A percentile compares a stretch with the other conserved stretches of the same genome.
Conservation (phyloP, 140 eudicot genomes). For the Anethum foeniculum region DNA sequence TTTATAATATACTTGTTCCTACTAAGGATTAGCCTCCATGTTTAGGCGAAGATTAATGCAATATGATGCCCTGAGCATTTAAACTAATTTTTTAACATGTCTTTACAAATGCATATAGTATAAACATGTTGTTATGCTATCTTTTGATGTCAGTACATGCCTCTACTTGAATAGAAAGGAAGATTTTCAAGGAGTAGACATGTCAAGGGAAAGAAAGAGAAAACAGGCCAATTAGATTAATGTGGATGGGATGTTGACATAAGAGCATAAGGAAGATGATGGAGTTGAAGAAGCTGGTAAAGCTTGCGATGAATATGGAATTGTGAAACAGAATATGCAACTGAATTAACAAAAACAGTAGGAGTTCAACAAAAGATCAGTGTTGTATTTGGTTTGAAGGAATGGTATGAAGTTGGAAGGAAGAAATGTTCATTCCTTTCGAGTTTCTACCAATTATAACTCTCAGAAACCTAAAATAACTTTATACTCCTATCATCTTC, state of each 20-base stretch:
- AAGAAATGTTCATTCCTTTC: not conserved
- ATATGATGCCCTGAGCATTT: not conserved
- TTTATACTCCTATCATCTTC: not conserved
- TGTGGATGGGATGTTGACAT: not conserved
- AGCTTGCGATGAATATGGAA: not conserved
- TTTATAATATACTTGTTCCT: not conserved
- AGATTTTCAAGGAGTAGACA: not conserved
- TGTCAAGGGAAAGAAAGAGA: not conserved
- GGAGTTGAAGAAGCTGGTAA: not conserved
- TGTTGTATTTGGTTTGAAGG: not conserved
- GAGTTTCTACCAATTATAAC: not conserved
- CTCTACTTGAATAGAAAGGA: not conserved
- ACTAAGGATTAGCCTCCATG: not conserved
- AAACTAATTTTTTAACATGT: not conserved
- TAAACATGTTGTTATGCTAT: not conserved
- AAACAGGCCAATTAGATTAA: not conserved
- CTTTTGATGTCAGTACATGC: not conserved
- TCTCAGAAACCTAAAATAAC: not conserved
- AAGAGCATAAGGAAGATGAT: not conserved
- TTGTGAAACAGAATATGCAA: not conserved
- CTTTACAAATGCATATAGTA: not conserved
- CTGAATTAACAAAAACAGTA: not conserved
- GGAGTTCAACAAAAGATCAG: not conserved
- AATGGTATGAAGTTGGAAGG: not conserved
- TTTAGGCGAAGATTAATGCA: not conserved